Base-by-base conservation (phyloP, 352 stramenopile genomes). In the Halophytophthora polymorphica region DNA sequence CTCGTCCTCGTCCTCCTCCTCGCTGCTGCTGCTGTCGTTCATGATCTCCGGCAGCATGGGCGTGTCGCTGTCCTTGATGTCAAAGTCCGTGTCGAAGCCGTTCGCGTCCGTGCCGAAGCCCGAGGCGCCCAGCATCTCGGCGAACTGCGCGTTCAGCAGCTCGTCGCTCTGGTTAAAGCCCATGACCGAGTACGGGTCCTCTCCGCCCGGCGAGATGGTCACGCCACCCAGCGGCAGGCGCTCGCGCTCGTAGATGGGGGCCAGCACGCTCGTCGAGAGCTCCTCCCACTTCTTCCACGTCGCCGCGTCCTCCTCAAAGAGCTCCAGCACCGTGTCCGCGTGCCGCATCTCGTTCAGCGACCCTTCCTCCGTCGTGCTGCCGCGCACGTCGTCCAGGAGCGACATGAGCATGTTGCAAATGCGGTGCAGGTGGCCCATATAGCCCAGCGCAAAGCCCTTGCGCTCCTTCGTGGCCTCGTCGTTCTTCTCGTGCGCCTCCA, bases 331-430 rank as follows among this genome's bases (percentile, higher is more conserved):
- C 18, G 73, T 77, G 37, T 94, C 83, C 15, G 79, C 81, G 44
- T 94, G 83, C 34, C 81, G 83, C 75, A 94, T 88, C n/a, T 94
- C 83, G 54, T 90, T 88, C 43, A 94, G 61, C 35, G 76, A 71
- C 1, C 73, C 69, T 22, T 72, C 76, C 7, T 90, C 80, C 0
- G 72, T 71, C 2, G 74, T 73, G 19, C 71, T 78, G 18, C 83
- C 80, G 36, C 77, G 80, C 21, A 86, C 67, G 36, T 94, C 83
- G 33, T 94, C 81, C 4, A 79, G 61, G 46, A 94, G 73, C 11
- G 73, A 88, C 54, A 91, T 79, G 25, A 94, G 82, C 77, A 88
- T 89, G 62, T 91, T 90, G 61, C 76, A 90, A 35, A 95, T 93
- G 34, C 83, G 82, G 49, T 91, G 75, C 22, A 95, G 64, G 50